phyloP scores from a whole-genome alignment of 345 rosid genomes.

The Citrus inodora region DNA sequence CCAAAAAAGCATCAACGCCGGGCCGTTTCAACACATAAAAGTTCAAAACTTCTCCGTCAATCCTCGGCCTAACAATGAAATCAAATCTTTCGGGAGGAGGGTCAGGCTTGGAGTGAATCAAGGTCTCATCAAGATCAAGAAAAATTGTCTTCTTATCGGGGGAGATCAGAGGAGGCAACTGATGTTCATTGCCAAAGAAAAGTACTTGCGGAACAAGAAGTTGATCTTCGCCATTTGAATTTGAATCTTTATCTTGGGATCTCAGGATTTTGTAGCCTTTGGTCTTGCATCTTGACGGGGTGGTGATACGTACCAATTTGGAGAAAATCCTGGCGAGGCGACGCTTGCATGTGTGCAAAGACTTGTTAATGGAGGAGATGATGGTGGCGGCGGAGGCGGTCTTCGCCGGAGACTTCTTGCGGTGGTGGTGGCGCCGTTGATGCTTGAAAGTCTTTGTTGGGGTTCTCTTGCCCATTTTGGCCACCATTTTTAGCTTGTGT shows the following conservation, averaged over 20 bases:
- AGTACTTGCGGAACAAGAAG: constrained; percentile 26
- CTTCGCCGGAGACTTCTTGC: constrained; percentile 37
- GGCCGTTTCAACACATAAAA: constrained; percentile 89
- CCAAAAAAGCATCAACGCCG: constrained; percentile 68
- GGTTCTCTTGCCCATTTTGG: constrained; percentile 42
- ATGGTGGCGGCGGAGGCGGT: constrained; percentile 37
- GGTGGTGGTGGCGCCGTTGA: constrained; percentile 32
- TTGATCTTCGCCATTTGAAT: neutral
- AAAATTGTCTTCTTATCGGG: constrained; percentile 53
- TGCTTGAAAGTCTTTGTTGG: constrained; percentile 41
- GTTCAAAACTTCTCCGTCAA: constrained; percentile 55
- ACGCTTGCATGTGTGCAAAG: constrained; percentile 55
- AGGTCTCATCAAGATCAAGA: constrained; percentile 88
- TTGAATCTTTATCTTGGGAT: constrained; percentile 12
- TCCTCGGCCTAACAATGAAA: constrained; percentile 60
- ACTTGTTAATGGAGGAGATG: constrained; percentile 58
- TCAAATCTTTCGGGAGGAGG: constrained; percentile 60
- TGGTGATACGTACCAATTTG: constrained; percentile 38
- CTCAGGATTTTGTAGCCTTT: constrained; percentile 54
- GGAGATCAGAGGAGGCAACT: constrained; percentile 38
- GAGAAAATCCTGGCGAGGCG: constrained; percentile 67
- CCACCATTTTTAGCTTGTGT: constrained; percentile 47
- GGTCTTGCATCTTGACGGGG: constrained; percentile 32
- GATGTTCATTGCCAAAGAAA: constrained; percentile 26
- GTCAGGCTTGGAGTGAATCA: constrained; percentile 74